Base-by-base conservation (phyloP, 805 yeast genomes). In the Ascoidea rubescens region DNA sequence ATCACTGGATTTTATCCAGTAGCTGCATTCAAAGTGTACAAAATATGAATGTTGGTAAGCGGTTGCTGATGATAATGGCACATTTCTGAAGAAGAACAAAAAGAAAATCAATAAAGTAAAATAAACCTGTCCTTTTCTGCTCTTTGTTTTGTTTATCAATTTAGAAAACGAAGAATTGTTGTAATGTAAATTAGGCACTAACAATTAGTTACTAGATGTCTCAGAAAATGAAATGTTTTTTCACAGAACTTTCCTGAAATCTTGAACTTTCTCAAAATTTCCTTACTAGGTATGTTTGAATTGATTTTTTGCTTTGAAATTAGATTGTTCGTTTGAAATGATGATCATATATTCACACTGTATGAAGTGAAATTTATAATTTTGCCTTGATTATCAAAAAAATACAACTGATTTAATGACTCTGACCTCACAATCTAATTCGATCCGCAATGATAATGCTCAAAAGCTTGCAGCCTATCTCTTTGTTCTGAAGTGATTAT, bases 331-430 rank as follows among this genome's bases (percentile, higher is more conserved):
- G 8, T 37, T 37, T 14, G 8, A 37, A 37, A 57, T 63, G 67
- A 69, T 70, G 73, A 71, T 64, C 64, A 59, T 60, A 61, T 75
- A 77, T 77, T 77, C 82, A 77, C 78, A 75, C 78, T 74, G 77
- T 74, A 73, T 66, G 75, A 74, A 73, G 64, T 60, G 51, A 47
- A 31, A 45, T 28, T 45, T 45, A 21, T 56, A 56, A 48, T 54
- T 54, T 53, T 56, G 62, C 67, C 52, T 60, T 68, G 73, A 69
- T 65, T 66, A 63, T 62, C 57, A 58, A 55, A 63, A 61, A 60
- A 66, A 68, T 67, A 71, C 64, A 48, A 74, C 79, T 74, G 79
- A 74, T 74, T 74, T 74, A 72, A 72, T 72, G 77, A 72, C 66
- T 71, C 77, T 72, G 77, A 72, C 57, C 14, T 37, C 8, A 4